These are phyloP conservation scores for Boletus tylopilopsis DNA, from an alignment of 768 basidiomycete species.

Conservation along the genomic window DNA sequence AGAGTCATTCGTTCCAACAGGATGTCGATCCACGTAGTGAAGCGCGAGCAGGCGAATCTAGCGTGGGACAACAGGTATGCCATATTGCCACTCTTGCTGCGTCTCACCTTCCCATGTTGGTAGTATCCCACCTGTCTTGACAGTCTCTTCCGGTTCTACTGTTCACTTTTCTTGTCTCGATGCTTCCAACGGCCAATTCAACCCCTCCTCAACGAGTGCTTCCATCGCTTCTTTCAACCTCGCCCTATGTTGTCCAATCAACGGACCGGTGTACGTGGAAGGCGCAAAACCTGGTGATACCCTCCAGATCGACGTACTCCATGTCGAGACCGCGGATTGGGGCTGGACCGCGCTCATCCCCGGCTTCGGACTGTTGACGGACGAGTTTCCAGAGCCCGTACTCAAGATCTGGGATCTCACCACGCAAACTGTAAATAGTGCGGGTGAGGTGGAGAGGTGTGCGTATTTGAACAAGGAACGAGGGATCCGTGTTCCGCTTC, in stretches of 20 bases:
- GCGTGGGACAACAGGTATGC: conserved; percentile 59
- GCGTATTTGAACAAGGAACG: conserved; percentile 51
- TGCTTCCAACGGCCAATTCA: conserved; percentile 59
- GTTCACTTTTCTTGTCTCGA: conserved; percentile 61
- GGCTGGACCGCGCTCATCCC: conserved; percentile 61
- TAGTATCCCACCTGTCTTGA: conserved; percentile 51
- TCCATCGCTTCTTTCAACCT: conserved; percentile 42
- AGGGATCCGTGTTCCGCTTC: conserved; percentile 47
- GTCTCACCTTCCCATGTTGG: neutral
- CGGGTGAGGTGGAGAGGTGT: conserved; percentile 24
- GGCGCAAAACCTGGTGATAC: conserved; percentile 54
- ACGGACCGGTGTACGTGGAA: conserved; percentile 54
- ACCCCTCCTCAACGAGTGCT: conserved; percentile 35
- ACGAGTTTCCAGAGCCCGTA: conserved; percentile 49
- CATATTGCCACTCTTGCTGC: neutral
- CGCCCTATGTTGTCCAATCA: conserved; percentile 52
- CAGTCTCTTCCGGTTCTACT: conserved; percentile 49
- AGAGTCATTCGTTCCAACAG: too few relatives aligned
- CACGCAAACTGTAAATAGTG: conserved; percentile 17
- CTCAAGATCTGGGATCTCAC: conserved; percentile 53
- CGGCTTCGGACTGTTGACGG: conserved; percentile 54
- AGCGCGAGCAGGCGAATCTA: conserved; percentile 49
- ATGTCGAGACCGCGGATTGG: conserved; percentile 52
- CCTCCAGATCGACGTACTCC: conserved; percentile 55
- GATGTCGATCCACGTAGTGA: conserved; percentile 54